Base-by-base conservation (phyloP, 805 yeast species). In the Ascoidea tarda region DNA sequence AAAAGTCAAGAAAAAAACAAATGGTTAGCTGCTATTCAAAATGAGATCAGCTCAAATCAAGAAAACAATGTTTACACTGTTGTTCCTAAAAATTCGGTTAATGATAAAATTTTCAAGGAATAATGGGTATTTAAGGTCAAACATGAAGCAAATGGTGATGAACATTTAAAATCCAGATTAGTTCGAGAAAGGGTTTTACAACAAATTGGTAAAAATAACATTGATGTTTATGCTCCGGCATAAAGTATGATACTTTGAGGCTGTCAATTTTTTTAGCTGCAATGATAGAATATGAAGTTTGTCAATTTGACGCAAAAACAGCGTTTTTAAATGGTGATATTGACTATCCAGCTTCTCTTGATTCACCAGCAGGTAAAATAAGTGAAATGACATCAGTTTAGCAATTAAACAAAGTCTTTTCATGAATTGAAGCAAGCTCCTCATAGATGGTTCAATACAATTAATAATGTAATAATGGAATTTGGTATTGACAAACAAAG, bases 281-380 rank as follows among this genome's bases (percentile, higher is more conserved):
- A 42, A 33, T 2, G 16, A 38, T 3, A 51, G 49, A 4, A 16
- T 46, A 6, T 54, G 50, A 49, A 2, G 12, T 4, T 32, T 52
- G 3, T 12, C 58, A 54, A 33, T n/a, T 49, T 16, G 58, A 55
- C 51, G 52, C 53, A 5, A 52, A 55, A 10, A 55, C 46, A 47
- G 57, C 53, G 14, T 54, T 56, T 33, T 38, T 54, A 2, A 51
- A 52, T 38, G 57, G 55, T 4, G 44, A 49, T 5, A 48, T 56
- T 10, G 54, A 55, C 32, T 47, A 49, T 32, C 46, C 49, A 6
- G 46, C 49, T 5, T 55, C 50, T 28, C 32, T 53, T 5, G 5
- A 46, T 16, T 56, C 56, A 32, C 53, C 55, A 6, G 6, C 47
- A 2, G 31, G 45, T 31, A 32, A n/a, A n/a, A n/a, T n/a, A n/a